phyloP scores from a whole-genome alignment of 306 rosid genomes.

The Oxytropis ochrocephala region DNA sequence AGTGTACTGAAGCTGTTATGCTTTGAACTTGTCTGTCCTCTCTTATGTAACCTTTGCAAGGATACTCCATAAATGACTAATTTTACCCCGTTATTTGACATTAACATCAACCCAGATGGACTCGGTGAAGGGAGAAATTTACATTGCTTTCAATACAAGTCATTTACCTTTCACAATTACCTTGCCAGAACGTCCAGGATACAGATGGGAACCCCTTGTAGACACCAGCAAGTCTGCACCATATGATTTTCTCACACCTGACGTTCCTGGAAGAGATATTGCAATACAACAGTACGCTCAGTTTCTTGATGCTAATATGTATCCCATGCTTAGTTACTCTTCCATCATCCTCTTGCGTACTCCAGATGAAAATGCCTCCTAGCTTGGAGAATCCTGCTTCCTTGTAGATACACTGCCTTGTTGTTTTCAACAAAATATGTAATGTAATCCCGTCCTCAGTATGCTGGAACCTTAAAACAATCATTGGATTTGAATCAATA shows the following conservation, averaged over 20 bases:
- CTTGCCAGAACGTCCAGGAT: constrained; percentile 80
- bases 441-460: neutral
- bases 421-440: neutral
- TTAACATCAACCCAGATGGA: constrained; percentile 53
- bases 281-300: constrained; percentile 72
- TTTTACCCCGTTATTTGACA: constrained; percentile 12
- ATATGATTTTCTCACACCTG: constrained; percentile 67
- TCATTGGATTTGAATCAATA: neutral
- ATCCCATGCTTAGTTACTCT: constrained; percentile 96
- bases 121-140: constrained; percentile 72
- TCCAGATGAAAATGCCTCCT: constrained; percentile 40
- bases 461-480: constrained; percentile 1
- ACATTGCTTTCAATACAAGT: constrained; percentile 79
- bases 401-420: neutral
- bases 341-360: constrained; percentile 69
- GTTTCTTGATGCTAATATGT: constrained; percentile 66
- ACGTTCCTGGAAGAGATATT: constrained; percentile 55
- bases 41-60: neutral
- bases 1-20: neutral
- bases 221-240: constrained; percentile 86
- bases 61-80: constrained; percentile 6
- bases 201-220: constrained; percentile 76
- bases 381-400: constrained; percentile 14
- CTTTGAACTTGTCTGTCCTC: neutral
- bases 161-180: constrained; percentile 56